Conservation (phyloP, 1,284 basidiomycete species). For the Rhodotorula mucilaginosa region DNA sequence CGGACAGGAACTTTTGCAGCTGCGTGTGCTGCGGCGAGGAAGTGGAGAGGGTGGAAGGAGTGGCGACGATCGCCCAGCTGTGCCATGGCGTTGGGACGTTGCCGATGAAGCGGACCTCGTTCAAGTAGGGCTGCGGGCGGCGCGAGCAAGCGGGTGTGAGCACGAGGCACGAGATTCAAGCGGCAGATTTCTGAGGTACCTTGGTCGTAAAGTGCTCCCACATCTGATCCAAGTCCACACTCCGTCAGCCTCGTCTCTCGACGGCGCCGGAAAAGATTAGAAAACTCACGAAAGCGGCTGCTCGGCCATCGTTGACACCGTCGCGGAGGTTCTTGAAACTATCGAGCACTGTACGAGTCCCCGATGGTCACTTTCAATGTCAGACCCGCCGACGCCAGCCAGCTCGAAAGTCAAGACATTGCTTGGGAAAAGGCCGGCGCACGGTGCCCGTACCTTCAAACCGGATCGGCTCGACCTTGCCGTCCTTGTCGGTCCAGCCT, state of each 20-base stretch:
- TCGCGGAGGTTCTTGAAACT: constrained; percentile 83
- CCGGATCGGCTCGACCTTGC: constrained; percentile 56
- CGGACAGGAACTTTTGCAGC: constrained; percentile 64
- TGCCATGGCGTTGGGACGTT: constrained; percentile 88
- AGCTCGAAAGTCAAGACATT: too few species aligned
- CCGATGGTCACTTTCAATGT: too few species aligned
- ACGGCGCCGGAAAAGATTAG: not conserved
- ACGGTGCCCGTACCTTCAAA: constrained; percentile 64
- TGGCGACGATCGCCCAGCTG: constrained; percentile 87
- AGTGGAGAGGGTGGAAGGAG: constrained; percentile 52
- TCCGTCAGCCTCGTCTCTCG: not conserved
- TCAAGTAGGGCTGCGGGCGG: constrained; percentile 57
- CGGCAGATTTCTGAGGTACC: not conserved
- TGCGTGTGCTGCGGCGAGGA: constrained; percentile 52
- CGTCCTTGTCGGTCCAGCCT: constrained; percentile 60
- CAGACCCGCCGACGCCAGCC: not conserved
- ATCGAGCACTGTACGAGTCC: constrained; percentile 69
- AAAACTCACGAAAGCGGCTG: constrained; percentile 41
- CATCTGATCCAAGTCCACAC: constrained; percentile 13
- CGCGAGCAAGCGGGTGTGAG: too few species aligned
- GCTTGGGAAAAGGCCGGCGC: not conserved
- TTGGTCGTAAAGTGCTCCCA: constrained; percentile 77
- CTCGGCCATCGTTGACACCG: constrained; percentile 76
- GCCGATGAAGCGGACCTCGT: constrained; percentile 63
- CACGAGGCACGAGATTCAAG: not conserved